Evolutionary conservation across 2,329 filamentous ascomycete species (phyloP), one percentile per base, ranked within the genome.

Genomic region (Mycocentrospora acerina): DNA sequence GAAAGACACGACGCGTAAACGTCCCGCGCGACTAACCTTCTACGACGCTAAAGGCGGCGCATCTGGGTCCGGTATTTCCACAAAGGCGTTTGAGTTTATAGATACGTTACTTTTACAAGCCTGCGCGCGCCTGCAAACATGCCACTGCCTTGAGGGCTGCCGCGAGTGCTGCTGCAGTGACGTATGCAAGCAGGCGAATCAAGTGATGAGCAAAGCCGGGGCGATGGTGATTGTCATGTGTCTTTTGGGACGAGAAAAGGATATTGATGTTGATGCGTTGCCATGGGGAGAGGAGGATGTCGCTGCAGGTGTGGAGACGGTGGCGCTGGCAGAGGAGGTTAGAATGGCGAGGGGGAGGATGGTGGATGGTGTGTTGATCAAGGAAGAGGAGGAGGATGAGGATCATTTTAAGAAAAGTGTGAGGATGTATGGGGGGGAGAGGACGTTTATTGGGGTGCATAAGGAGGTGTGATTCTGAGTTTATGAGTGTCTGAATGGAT

Each of bases 1-100:
- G 52, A 73, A 75, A 36, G 81, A 86, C 57, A 83, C 81, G 0
- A 71, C 72, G 18, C 79, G 90, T 19, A 95, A 95, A 69, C 78
- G 93, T 4, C 93, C 91, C 0, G 93, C 90, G 0, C 75, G 93
- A 1, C 70, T 98, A 32, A 95, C 89, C 0, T 95, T 98, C 59
- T 98, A 97, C 68, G 93, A 97, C 63, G 85, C 89, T 3, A 95
- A 95, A 67, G 93, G 93, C 7, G 91, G 91, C 0, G 78, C 86
- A 0, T 79, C 81, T 29, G 91, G 91, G 0, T 86, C 82, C 0
- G 93, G 93, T 0, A 94, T 96, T 53, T 89, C 86, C 46, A 87
- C 85, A 26, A 96, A 95, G 62, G 91, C 90, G 0, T 97, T 97
- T 58, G 91, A 97, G 57, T 94, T 95, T 59, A 76, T 95, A 14